These are phyloP conservation scores for Tardiomyces depauwii DNA, from an alignment of 1,139 yeast species.

Conservation along the genomic window DNA sequence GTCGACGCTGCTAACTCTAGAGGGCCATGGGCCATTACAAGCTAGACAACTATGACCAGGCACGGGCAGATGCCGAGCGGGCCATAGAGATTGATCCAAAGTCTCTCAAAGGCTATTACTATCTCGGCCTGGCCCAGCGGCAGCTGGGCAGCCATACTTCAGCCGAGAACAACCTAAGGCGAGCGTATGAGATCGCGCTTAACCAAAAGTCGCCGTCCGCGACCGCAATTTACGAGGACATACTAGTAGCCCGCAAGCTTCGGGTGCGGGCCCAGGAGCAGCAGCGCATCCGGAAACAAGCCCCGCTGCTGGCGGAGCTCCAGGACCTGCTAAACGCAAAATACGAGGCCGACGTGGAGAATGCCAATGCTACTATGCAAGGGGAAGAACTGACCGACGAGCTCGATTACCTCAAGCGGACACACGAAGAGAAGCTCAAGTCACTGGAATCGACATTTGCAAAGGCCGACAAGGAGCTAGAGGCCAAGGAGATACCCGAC, in stretches of 20 bases:
- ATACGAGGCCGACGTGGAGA: slow-evolving; percentile 12
- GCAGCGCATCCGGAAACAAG: slow-evolving; percentile 13
- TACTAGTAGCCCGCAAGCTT: slow-evolving; percentile 21
- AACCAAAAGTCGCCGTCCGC: slow-evolving; percentile 18
- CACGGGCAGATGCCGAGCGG: slow-evolving; percentile 14
- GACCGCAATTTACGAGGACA: slow-evolving; percentile 18
- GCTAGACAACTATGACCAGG: slow-evolving; percentile 34
- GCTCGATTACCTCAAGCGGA: slow-evolving; percentile 15
- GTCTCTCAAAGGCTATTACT: slow-evolving; percentile 21
- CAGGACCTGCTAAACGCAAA: slow-evolving; percentile 19
- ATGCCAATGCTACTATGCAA: slow-evolving; percentile 11
- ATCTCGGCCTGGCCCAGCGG: slow-evolving; percentile 20
- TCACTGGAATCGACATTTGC: slow-evolving; percentile 21
- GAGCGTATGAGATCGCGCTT: slow-evolving; percentile 25
- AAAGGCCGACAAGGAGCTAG: slow-evolving; percentile 14
- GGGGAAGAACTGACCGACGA: slow-evolving; percentile 16
- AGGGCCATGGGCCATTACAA: slow-evolving; percentile 1
- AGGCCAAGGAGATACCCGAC: slow-evolving; percentile 30
- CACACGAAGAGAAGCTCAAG: slow-evolving; percentile 19
- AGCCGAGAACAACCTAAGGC: slow-evolving; percentile 23
- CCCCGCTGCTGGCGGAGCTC: slow-evolving; percentile 22
- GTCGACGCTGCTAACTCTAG: background rate
- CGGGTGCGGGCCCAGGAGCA: slow-evolving; percentile 19
- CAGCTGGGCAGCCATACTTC: slow-evolving; percentile 19
- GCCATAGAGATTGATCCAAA: slow-evolving; percentile 11